These are phyloP conservation scores for Amoebophrya sp. DNA, from an alignment of 169 alveolate species.

Conservation along the genomic window DNA sequence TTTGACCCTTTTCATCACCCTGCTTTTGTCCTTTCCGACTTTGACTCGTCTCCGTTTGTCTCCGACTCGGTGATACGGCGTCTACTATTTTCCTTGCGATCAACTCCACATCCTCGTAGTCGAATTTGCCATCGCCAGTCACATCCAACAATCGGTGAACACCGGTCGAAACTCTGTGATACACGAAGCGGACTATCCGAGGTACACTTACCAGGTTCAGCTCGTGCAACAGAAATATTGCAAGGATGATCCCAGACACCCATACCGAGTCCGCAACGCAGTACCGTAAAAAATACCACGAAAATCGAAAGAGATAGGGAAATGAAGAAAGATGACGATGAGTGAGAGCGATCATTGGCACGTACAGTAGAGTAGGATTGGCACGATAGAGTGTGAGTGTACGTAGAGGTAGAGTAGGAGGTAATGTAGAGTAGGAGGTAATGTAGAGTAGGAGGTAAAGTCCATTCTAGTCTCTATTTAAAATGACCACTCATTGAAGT, in stretches of 20 bases:
- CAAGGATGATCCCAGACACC: not conserved
- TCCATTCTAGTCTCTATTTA: no score
- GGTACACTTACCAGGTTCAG: not conserved
- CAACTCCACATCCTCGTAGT: not conserved
- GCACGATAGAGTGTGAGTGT: no score
- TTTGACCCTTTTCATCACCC: no score
- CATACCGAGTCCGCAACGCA: not conserved
- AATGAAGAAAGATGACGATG: no score
- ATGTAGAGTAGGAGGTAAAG: no score
- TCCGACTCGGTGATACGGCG: not conserved
- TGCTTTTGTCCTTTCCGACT: no score
- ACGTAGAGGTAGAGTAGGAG: no score
- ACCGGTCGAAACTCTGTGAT: not conserved
- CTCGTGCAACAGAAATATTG: not conserved
- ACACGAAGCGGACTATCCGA: not conserved
- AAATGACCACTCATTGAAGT: no score
- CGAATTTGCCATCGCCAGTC: not conserved
- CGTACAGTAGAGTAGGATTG: no score
- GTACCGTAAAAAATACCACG: not conserved
- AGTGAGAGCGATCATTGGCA: no score
- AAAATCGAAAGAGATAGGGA: not conserved
- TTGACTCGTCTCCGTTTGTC: no score
- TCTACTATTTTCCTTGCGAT: not conserved
- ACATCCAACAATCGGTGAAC: not conserved
- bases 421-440: no score